These are phyloP conservation scores for Paracamarosporium sp. DNA, from an alignment of 2,329 filamentous ascomycete genomes.

Conservation along the genomic window DNA sequence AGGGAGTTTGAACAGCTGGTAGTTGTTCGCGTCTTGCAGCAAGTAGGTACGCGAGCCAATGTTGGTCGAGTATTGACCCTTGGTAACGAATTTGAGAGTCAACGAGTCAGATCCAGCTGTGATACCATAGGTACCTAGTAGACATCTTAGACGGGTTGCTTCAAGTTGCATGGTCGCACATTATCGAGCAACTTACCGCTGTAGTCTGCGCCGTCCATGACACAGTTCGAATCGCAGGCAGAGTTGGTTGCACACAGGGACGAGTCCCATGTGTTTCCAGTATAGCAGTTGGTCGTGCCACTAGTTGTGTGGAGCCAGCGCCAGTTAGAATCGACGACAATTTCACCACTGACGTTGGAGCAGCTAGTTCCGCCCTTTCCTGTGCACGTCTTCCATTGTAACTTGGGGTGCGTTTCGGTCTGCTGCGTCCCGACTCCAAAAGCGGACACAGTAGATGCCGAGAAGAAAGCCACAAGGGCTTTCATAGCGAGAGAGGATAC, in stretches of 20 bases:
- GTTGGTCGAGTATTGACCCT: constrained; percentile 50
- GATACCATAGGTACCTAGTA: constrained; percentile 50
- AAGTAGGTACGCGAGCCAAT: constrained; percentile 46
- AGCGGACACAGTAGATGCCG: constrained; percentile 31
- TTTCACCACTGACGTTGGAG: constrained; percentile 23
- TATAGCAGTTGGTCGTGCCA: constrained; percentile 39
- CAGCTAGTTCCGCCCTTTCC: constrained; percentile 35
- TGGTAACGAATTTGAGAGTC: constrained; percentile 63
- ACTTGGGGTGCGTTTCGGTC: constrained; percentile 47
- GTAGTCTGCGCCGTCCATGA: constrained; percentile 50
- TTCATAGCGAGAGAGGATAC: constrained; percentile 25
- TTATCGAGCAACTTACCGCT: constrained; percentile 12
- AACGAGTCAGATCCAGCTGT: constrained; percentile 59
- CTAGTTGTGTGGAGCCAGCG: constrained; percentile 51
- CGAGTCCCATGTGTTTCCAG: constrained; percentile 45
- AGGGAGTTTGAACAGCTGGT: constrained; percentile 45
- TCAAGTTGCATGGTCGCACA: background rate
- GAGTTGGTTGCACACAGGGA: constrained; percentile 40
- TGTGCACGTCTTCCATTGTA: constrained; percentile 48
- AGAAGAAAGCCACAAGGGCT: constrained; percentile 30
- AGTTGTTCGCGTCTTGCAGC: constrained; percentile 39
- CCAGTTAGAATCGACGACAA: constrained; percentile 53
- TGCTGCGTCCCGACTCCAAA: constrained; percentile 47
- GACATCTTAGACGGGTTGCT: background rate
- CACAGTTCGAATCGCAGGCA: constrained; percentile 43